Evolutionary conservation across 345 rosid genomes (phyloP).

Genomic region (Linum tenue): DNA sequence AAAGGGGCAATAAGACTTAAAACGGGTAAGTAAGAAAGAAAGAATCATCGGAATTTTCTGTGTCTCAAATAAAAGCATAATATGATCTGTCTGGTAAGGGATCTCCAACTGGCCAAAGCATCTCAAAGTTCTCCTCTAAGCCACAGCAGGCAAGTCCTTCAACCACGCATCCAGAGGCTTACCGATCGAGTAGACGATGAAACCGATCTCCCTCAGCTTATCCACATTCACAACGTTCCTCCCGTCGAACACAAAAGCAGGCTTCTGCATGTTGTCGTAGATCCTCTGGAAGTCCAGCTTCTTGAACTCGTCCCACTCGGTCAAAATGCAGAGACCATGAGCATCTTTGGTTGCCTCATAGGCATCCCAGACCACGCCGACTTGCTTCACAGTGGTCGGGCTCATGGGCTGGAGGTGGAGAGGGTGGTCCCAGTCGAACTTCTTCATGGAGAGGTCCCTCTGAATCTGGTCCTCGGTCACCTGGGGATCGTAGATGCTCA

Average conservation of each 20-base stretch:
- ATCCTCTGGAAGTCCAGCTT: conserved; percentile 7
- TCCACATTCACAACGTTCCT: conserved; percentile 5
- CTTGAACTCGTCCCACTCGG: conserved; percentile 11
- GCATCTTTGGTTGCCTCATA: conserved; percentile 9
- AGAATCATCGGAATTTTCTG: too few species aligned
- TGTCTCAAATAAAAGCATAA: too few species aligned
- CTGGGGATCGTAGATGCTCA: conserved; percentile 7
- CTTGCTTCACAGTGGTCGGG: neutral
- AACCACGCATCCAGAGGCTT: conserved; percentile 9
- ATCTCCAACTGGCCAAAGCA: too few species aligned
- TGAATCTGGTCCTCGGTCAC: conserved; percentile 7
- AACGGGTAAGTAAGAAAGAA: too few species aligned
- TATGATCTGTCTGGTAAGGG: too few species aligned
- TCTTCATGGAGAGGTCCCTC: conserved; percentile 1
- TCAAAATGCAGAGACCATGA: conserved; percentile 6
- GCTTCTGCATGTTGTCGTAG: conserved; percentile 11
- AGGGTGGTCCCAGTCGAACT: conserved; percentile 10
- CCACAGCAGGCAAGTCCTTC: conserved; percentile 7
- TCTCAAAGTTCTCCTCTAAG: neutral
- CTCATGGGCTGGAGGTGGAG: conserved; percentile 7
- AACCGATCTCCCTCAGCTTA: conserved; percentile 7
- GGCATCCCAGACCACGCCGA: conserved; percentile 3
- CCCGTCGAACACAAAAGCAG: conserved; percentile 4
- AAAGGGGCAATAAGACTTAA: too few species aligned
- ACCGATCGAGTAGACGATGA: conserved; percentile 10